Percentiles rank a stretch among this genome's conserved stretches.
Evolutionary conservation across 495 filamentous ascomycete genomes (phyloP).

Genomic region (Annulohypoxylon moriforme): DNA sequence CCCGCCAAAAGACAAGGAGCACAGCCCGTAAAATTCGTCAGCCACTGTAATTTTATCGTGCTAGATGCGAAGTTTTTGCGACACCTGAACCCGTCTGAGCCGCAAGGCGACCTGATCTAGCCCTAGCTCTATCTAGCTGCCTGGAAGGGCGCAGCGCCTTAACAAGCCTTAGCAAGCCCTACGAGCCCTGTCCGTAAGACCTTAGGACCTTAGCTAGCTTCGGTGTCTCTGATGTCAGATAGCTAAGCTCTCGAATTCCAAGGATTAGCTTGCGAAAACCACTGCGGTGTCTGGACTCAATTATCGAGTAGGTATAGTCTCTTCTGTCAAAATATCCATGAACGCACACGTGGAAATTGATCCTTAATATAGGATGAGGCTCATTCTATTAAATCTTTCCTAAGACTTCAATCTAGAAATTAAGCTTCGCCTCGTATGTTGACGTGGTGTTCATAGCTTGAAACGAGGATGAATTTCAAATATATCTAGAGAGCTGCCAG

Average conservation of each 20-base stretch:
- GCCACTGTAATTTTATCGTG: conserved; percentile 3
- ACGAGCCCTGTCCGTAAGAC: background rate
- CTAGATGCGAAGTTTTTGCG: background rate
- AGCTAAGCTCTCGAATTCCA: background rate
- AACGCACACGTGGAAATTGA: conserved; percentile 12
- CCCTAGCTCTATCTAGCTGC: background rate
- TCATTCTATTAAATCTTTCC: background rate
- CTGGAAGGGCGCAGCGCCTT: conserved; percentile 20
- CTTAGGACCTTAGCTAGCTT: background rate
- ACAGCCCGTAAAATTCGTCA: conserved; percentile 22
- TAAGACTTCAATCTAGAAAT: background rate
- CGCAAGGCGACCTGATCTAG: conserved; percentile 20
- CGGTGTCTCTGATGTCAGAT: background rate
- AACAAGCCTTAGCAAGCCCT: too few relatives aligned
- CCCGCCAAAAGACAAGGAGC: background rate
- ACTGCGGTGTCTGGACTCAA: conserved; percentile 8
- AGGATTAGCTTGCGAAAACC: conserved; percentile 11
- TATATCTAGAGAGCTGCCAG: background rate
- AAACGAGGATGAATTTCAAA: background rate
- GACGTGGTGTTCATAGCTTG: background rate
- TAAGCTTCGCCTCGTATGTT: conserved; percentile 10
- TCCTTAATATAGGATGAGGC: conserved; percentile 16
- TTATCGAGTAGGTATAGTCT: background rate
- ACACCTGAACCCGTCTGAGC: conserved; percentile 11
- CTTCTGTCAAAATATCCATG: background rate